These are phyloP conservation scores for Colletotrichum noveboracense DNA, from an alignment of 2,329 filamentous ascomycete genomes.

Conservation along the genomic window DNA sequence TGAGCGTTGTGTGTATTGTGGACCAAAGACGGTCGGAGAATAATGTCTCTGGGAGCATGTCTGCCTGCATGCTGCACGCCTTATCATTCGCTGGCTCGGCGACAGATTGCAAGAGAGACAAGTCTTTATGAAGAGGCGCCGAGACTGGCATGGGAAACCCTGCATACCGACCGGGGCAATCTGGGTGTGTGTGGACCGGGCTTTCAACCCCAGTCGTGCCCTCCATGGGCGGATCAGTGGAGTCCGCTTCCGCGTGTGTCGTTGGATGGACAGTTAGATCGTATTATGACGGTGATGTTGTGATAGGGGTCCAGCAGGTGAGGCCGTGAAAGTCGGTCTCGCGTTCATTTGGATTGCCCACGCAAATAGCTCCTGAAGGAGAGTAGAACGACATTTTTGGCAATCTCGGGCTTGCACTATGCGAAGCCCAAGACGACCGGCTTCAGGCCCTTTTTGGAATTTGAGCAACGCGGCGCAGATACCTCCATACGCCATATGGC, in stretches of 20 bases:
- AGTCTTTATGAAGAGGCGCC: constrained; percentile 8
- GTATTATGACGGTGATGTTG: neutral
- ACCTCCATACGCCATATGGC: neutral
- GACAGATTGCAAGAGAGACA: neutral
- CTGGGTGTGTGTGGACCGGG: neutral
- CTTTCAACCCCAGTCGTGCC: neutral
- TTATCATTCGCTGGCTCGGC: neutral
- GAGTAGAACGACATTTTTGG: neutral
- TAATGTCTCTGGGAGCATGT: neutral
- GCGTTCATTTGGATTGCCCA: neutral
- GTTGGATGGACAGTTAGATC: neutral
- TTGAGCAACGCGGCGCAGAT: neutral
- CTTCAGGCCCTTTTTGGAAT: neutral
- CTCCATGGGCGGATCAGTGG: constrained; percentile 19
- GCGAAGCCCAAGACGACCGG: neutral
- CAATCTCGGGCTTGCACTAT: neutral
- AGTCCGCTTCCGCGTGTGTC: neutral
- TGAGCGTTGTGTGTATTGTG: neutral
- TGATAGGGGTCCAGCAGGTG: neutral
- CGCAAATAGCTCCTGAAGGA: neutral
- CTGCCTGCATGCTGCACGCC: neutral
- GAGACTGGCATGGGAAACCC: constrained; percentile 8
- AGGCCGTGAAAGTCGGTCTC: neutral
- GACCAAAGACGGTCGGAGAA: constrained; percentile 2
- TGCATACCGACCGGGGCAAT: neutral